phyloP scores from a whole-genome alignment of 257 asterid genomes.

The Solanum chilense region DNA sequence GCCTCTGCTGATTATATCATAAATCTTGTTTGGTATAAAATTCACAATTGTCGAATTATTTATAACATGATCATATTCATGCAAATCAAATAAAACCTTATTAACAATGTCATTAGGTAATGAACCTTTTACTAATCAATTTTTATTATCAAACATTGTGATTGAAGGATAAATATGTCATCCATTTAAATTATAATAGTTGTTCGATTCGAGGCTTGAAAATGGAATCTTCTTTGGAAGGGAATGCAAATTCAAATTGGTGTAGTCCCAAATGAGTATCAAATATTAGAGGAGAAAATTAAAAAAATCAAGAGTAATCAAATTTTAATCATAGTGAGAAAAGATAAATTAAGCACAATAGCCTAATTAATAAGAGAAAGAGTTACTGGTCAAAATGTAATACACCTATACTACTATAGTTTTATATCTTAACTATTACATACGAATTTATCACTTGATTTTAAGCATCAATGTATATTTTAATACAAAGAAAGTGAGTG shows the following conservation, averaged over 20 bases:
- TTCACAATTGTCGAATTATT: too few species aligned
- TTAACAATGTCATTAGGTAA: background rate
- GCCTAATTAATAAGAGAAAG: background rate
- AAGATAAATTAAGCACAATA: background rate
- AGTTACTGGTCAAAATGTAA: accelerated
- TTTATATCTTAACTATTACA: too few species aligned
- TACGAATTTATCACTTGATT: background rate
- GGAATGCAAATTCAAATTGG: accelerated
- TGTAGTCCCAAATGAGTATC: accelerated
- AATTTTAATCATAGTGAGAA: background rate
- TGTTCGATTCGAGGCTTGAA: accelerated
- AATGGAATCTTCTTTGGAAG: background rate
- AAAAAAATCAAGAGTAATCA: background rate
- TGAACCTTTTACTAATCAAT: background rate
- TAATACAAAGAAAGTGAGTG: too few species aligned
- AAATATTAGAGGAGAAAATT: background rate
- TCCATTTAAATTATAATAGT: background rate
- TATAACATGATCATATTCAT: background rate
- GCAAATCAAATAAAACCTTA: background rate
- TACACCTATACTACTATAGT: background rate
- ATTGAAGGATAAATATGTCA: accelerated
- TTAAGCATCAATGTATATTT: too few species aligned
- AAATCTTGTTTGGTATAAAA: too few species aligned
- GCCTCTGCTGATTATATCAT: background rate
- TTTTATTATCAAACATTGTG: background rate